Conservation (phyloP, 768 basidiomycete species). For the Kwoniella heveanensis region DNA sequence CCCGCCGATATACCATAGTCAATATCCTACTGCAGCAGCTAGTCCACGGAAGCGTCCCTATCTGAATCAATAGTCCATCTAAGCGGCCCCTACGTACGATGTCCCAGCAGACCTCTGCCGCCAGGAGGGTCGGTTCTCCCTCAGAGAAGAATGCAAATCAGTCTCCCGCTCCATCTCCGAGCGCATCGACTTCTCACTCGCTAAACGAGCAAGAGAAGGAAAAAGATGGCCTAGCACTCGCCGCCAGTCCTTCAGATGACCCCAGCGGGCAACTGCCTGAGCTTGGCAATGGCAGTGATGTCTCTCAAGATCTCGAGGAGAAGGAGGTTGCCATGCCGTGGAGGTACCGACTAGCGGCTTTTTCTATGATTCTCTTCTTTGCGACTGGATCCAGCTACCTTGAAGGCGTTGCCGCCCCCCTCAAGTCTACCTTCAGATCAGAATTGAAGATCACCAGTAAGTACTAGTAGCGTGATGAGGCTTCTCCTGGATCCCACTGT, state of each 20-base stretch:
- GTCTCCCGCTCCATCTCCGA: neutral
- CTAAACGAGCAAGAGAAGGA: neutral
- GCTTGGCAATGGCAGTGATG: neutral
- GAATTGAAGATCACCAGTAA: constrained; percentile 40
- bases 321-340: constrained; percentile 26
- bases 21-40: no score
- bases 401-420: constrained; percentile 29
- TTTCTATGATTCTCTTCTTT: constrained; percentile 48
- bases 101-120: no score
- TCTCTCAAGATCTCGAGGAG: neutral
- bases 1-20: no score
- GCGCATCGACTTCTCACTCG: neutral
- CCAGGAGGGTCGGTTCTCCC: no score
- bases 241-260: neutral
- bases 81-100: no score
- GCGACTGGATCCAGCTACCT: constrained; percentile 36
- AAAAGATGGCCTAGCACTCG: neutral
- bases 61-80: no score
- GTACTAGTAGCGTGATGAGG: constrained; percentile 5
- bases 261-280: neutral
- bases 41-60: no score
- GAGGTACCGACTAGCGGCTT: constrained; percentile 33
- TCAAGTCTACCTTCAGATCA: constrained; percentile 41
- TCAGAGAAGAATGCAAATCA: no score
- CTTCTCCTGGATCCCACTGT: neutral